These are phyloP conservation scores for Metroxylon sagu DNA, from an alignment of 176 grass and related monocot genomes.

Conservation along the genomic window DNA sequence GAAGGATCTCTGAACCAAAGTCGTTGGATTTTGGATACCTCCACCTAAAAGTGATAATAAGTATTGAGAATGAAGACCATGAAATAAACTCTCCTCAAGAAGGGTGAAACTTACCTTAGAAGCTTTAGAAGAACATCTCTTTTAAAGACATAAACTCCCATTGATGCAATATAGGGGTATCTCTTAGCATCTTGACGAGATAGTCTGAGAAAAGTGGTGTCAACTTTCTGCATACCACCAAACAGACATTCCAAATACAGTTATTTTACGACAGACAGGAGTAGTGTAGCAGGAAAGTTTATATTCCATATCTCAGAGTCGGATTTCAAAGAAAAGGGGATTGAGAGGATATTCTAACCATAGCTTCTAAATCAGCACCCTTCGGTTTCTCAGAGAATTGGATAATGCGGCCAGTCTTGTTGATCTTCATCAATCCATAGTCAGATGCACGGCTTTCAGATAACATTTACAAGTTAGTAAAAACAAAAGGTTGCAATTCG, in stretches of 20 bases:
- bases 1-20: constrained; percentile 67
- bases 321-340: not conserved
- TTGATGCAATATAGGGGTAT: constrained; percentile 66
- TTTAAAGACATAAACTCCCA: constrained; percentile 81
- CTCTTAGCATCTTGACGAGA: constrained; percentile 21
- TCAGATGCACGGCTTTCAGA: constrained; percentile 66
- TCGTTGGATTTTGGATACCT: constrained; percentile 58
- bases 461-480: not conserved
- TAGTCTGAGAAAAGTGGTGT: constrained; percentile 33
- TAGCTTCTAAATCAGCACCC: constrained; percentile 47
- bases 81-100: not conserved
- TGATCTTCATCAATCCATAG: constrained; percentile 59
- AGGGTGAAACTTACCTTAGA: constrained; percentile 37
- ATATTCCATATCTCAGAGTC: no score
- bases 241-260: no score
- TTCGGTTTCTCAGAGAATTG: constrained; percentile 60
- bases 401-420: constrained; percentile 46
- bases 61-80: not conserved
- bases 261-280: no score
- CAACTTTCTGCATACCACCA: constrained; percentile 41
- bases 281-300: no score
- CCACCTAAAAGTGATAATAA: constrained; percentile 26
- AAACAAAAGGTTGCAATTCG: no score
- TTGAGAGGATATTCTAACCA: constrained; percentile 35
- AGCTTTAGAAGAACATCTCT: constrained; percentile 47